Base-by-base conservation (phyloP, 2,329 filamentous ascomycete genomes). In the Hymenoscyphus linearis region DNA sequence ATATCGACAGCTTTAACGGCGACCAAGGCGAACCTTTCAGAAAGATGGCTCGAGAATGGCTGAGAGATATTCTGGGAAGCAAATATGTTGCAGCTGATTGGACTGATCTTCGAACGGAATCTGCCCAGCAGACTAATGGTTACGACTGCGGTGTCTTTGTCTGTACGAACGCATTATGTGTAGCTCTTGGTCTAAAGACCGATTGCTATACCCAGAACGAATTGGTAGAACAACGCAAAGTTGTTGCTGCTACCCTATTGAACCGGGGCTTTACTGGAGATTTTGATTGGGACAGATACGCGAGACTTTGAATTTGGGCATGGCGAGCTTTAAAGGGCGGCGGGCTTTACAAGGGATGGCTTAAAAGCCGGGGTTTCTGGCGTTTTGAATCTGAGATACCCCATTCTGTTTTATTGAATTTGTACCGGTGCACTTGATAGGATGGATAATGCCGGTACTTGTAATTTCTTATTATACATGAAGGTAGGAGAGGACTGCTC, bases 71-170 rank as follows among this genome's bases (percentile, higher is more conserved):
- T 57, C 76, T 91, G 5, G 78, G 77, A n/a, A 74, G 81, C 2
- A 73, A 75, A 5, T 91, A 82, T 68, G 70, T 79, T 2, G 76
- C 76, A 14, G 74, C 75, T 1, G 85, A 89, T 47, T 93, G 89
- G 89, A 77, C 72, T 26, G 75, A 78, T 1, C 75, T 82, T 7
- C 71, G 74, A n/a, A 77, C 80, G 52, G 72, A 74, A 16, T 83
- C 82, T 37, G 80, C 83, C 0, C 68, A 65, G 2, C 89, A 93
- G 72, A 78, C 75, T 27, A 93, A 93, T 69, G 81, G 81, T 1
- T 85, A 82, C 69, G 90, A 93, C 71, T 93, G 90, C 67, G 90
- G 90, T n/a, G 83, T 91, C 3, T 90, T 91, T 71, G 84, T 87
- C 14, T 85, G 90, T 66, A 83, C 89, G 18, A 93, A 93, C 69